Percentiles rank a stretch among this genome's conserved stretches.
These are phyloP conservation scores for Eragrostis curvula DNA, from an alignment of 176 grass and related monocot genomes.

Conservation along the genomic window DNA sequence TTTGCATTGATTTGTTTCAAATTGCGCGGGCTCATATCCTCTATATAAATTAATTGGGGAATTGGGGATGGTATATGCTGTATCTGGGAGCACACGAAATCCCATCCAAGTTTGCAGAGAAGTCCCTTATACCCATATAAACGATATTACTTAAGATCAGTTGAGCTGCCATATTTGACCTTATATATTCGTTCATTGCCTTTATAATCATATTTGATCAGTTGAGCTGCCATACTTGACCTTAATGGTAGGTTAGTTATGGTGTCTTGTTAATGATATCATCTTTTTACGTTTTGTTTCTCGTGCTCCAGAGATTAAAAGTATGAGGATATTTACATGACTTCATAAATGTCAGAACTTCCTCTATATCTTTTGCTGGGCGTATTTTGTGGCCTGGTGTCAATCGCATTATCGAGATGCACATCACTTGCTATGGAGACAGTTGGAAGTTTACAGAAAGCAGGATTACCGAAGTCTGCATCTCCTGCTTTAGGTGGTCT, in stretches of 20 bases:
- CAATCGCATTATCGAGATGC: constrained; percentile 69
- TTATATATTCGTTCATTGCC: constrained; percentile 26
- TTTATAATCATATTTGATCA: constrained; percentile 19
- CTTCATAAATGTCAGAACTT: constrained; percentile 90
- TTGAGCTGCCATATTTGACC: constrained; percentile 7
- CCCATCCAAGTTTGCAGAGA: background rate
- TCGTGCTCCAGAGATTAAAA: constrained; percentile 60
- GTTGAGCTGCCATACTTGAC: constrained; percentile 5
- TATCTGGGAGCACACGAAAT: background rate
- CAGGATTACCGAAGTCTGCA: constrained; percentile 62
- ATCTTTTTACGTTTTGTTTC: constrained; percentile 56
- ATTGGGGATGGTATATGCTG: background rate
- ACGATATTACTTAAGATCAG: background rate
- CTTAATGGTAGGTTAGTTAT: constrained; percentile 38
- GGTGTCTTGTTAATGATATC: constrained; percentile 30
- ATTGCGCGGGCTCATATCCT: constrained; percentile 1
- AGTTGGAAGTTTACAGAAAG: constrained; percentile 62
- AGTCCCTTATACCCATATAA: background rate
- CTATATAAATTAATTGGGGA: constrained; percentile 1
- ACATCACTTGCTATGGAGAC: constrained; percentile 68
- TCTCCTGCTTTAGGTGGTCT: constrained; percentile 81
- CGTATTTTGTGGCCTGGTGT: constrained; percentile 82
- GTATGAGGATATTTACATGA: constrained; percentile 67
- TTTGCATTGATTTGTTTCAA: constrained; percentile 11
- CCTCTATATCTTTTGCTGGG: constrained; percentile 95